Evolutionary conservation across 768 basidiomycete genomes (phyloP).

Genomic region (Psilocybe subaeruginosa): DNA sequence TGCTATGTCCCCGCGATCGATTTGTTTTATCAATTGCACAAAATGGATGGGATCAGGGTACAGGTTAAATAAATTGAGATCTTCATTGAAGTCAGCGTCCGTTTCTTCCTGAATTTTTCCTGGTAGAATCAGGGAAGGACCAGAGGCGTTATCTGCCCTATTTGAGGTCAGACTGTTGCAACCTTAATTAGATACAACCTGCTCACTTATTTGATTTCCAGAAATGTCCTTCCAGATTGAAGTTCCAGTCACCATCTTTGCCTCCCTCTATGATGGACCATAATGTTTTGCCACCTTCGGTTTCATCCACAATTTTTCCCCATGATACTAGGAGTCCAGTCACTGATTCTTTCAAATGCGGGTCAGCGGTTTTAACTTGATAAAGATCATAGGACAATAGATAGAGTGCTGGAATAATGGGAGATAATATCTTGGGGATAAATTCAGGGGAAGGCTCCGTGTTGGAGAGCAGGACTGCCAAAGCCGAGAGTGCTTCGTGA

Average conservation of each 20-base stretch:
- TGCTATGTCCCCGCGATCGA: constrained; percentile 71
- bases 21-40: constrained; percentile 61
- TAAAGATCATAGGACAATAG: constrained; percentile 60
- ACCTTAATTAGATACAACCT: not conserved
- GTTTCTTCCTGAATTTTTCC: constrained; percentile 44
- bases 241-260: constrained; percentile 55
- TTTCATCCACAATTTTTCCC: constrained; percentile 64
- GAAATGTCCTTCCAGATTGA: constrained; percentile 58
- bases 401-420: constrained; percentile 70
- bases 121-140: constrained; percentile 53
- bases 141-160: constrained; percentile 12
- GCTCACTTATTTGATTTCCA: constrained; percentile 36
- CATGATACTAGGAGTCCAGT: constrained; percentile 69
- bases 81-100: constrained; percentile 45
- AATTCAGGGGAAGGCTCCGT: constrained; percentile 79
- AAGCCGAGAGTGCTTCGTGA: constrained; percentile 45
- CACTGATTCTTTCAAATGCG: constrained; percentile 59
- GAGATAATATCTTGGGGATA: constrained; percentile 64
- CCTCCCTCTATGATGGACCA: constrained; percentile 59
- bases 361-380: constrained; percentile 61
- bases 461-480: constrained; percentile 67
- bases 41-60: constrained; percentile 80
- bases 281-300: constrained; percentile 56
- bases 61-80: constrained; percentile 62
- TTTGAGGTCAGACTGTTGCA: not conserved